Evolutionary conservation across 129 eudicot species (phyloP).

Genomic region (Flaveria sonorensis): DNA sequence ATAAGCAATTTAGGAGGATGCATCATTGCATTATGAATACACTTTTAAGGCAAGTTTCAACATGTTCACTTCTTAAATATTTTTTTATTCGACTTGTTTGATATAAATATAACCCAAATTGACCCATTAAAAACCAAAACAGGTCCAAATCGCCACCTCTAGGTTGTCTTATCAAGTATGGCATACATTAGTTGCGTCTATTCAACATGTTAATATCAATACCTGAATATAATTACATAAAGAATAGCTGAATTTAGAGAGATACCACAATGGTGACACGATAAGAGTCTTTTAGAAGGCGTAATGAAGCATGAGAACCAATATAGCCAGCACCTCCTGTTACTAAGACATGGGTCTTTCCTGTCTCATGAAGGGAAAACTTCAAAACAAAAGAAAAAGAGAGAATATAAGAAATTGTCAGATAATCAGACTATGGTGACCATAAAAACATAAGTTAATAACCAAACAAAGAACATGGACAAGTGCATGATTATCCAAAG

Average conservation of each 20-base stretch:
- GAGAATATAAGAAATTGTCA: conserved; percentile 4
- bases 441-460: not conserved
- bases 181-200: not conserved
- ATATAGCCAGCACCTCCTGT: conserved; percentile 49
- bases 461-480: not conserved
- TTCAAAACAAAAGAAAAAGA: conserved; percentile 28
- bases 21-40: not conserved
- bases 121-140: not conserved
- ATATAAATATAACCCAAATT: not conserved
- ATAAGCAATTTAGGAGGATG: not conserved
- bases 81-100: not conserved
- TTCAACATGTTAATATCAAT: not conserved
- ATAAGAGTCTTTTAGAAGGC: conserved; percentile 39
- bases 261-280: conserved; percentile 46
- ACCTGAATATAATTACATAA: conserved; percentile 5
- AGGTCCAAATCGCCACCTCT: not conserved
- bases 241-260: conserved; percentile 3
- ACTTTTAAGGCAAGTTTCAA: not conserved
- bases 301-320: conserved; percentile 43
- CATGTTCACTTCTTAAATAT: not conserved
- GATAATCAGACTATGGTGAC: conserved; percentile 13
- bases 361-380: conserved; percentile 43
- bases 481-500: not conserved
- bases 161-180: not conserved
- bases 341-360: conserved; percentile 44